phyloP scores from a whole-genome alignment of 306 rosid species.

The Mucuna pruriens region DNA sequence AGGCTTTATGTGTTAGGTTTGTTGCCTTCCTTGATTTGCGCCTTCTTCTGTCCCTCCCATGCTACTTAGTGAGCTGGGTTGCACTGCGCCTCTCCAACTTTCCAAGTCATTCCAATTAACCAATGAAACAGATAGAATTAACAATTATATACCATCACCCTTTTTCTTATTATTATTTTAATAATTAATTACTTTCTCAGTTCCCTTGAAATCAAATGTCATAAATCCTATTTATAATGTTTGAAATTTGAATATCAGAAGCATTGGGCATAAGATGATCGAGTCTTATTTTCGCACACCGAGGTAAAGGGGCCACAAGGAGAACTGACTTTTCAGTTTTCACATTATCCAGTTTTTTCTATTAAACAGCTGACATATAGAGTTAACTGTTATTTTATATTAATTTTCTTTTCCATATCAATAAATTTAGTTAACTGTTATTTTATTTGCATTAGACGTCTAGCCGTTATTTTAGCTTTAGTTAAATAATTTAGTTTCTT shows the following conservation, averaged over 20 bases:
- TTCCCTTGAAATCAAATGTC: background rate
- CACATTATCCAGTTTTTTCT: background rate
- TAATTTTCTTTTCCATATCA: background rate
- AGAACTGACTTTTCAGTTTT: background rate
- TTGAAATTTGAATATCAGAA: background rate
- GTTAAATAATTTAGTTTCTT: background rate
- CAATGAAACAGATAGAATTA: background rate
- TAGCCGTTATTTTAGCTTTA: background rate
- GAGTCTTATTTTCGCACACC: background rate
- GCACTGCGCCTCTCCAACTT: conserved; percentile 39
- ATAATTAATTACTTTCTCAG: background rate
- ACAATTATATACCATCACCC: background rate
- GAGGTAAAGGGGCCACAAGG: background rate
- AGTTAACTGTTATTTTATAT: background rate
- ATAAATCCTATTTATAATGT: background rate
- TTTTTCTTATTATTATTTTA: background rate
- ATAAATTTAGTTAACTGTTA: background rate
- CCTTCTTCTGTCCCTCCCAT: conserved; percentile 32
- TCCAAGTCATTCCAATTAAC: conserved; percentile 41
- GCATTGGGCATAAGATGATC: background rate
- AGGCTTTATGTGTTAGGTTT: conserved; percentile 32
- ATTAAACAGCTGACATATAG: background rate
- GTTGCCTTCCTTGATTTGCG: conserved; percentile 61
- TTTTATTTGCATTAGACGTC: background rate
- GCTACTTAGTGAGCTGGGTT: conserved; percentile 57